These are phyloP conservation scores for Metroxylon sagu DNA, from an alignment of 176 grass and related monocot species.

Conservation along the genomic window DNA sequence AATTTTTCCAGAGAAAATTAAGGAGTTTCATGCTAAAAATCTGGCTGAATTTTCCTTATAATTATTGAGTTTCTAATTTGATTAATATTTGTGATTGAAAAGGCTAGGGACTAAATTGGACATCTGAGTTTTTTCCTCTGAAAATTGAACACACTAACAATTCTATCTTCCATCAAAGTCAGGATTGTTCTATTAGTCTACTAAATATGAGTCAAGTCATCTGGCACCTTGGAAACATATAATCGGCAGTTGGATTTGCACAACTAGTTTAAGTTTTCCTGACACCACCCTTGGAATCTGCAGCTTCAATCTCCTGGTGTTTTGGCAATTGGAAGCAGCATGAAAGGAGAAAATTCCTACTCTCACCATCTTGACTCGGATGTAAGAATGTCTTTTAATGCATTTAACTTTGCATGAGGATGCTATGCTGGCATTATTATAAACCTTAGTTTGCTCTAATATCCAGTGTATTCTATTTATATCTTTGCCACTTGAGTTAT, in stretches of 20 bases:
- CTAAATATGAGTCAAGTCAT: too few species aligned
- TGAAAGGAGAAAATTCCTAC: constrained; percentile 99
- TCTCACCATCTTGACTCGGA: constrained; percentile 98
- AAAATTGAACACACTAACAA: too few species aligned
- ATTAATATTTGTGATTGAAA: too few species aligned
- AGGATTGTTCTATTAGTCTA: too few species aligned
- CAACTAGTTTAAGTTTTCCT: neutral
- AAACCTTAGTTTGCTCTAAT: neutral
- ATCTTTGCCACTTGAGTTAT: constrained; percentile 11
- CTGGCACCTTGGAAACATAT: too few species aligned
- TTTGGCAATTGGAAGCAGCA: constrained; percentile 87
- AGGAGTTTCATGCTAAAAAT: too few species aligned
- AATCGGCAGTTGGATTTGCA: neutral
- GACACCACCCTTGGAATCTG: constrained; percentile 9
- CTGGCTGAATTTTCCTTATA: too few species aligned
- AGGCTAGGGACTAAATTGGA: too few species aligned
- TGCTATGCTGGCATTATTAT: neutral
- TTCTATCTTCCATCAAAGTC: too few species aligned
- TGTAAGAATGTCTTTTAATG: constrained; percentile 45
- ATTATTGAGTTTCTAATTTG: too few species aligned
- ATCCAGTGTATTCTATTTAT: constrained; percentile 2
- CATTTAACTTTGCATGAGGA: neutral
- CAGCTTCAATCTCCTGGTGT: constrained; percentile 96
- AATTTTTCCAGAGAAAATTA: too few species aligned
- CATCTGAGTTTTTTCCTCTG: too few species aligned